phyloP scores from a whole-genome alignment of 2,329 filamentous ascomycete species.

The Exophiala sideris region DNA sequence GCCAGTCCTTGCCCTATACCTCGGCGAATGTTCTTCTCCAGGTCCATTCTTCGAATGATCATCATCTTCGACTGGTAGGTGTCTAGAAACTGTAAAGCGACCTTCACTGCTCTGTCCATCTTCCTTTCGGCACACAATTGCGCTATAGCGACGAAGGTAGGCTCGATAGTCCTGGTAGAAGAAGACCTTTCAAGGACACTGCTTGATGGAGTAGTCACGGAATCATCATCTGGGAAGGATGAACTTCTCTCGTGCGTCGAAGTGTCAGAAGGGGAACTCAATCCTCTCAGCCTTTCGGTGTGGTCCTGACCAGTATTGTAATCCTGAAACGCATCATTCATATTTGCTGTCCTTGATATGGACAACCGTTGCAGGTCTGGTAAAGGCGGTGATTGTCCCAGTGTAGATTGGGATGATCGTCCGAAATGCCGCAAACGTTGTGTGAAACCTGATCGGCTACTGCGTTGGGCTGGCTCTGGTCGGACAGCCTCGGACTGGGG shows the following conservation, averaged over 20 bases:
- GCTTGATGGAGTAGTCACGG: conserved; percentile 8
- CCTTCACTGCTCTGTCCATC: conserved; percentile 18
- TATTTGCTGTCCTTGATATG: conserved; percentile 7
- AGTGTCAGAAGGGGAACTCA: conserved; percentile 20
- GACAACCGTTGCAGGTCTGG: conserved; percentile 9
- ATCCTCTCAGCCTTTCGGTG: conserved; percentile 1
- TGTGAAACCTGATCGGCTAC: conserved; percentile 7
- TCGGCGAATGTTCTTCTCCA: conserved; percentile 23
- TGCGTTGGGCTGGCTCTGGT: not conserved
- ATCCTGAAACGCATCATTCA: conserved; percentile 10
- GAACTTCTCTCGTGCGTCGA: conserved; percentile 13
- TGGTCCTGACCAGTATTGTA: not conserved
- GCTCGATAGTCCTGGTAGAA: conserved; percentile 17
- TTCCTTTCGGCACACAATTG: conserved; percentile 17
- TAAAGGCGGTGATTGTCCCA: conserved; percentile 1
- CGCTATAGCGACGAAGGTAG: conserved; percentile 18
- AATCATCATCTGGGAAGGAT: conserved; percentile 15
- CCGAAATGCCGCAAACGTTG: conserved; percentile 11
- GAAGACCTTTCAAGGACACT: conserved; percentile 9
- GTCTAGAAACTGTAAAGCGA: conserved; percentile 19
- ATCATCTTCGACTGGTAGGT: conserved; percentile 23
- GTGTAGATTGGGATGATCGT: conserved; percentile 11
- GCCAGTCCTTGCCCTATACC: conserved; percentile 18
- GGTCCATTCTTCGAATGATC: conserved; percentile 19
- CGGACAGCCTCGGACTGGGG: not conserved